A percentile compares a stretch with the other conserved stretches of the same genome.
Conservation (phyloP, 2,329 filamentous ascomycete genomes). For the Microdochium trichocladiopsis region DNA sequence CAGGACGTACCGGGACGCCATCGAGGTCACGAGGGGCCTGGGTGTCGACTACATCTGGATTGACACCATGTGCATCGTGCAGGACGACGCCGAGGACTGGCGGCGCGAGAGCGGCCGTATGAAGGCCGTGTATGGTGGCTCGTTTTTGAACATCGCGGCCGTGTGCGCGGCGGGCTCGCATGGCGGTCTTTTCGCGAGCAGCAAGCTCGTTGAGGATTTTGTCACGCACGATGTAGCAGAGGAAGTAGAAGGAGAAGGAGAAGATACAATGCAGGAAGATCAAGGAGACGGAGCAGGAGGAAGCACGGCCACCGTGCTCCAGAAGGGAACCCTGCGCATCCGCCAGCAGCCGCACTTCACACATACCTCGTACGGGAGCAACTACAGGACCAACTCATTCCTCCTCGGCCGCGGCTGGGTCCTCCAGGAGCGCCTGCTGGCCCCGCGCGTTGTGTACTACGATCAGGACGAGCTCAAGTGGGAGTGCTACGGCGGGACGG, state of each 20-base stretch:
- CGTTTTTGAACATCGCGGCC: conserved; percentile 10
- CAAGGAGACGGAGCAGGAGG: neutral
- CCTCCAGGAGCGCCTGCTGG: conserved; percentile 5
- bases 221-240: conserved; percentile 1
- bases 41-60: conserved; percentile 21
- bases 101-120: conserved; percentile 11
- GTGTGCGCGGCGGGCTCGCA: conserved; percentile 1
- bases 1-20: conserved; percentile 16
- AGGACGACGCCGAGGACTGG: conserved; percentile 18
- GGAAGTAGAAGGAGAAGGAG: neutral
- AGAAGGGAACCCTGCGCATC: neutral
- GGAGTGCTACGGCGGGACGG: conserved; percentile 3
- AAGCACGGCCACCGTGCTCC: too few relatives aligned
- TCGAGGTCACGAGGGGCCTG: conserved; percentile 14
- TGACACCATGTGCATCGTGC: conserved; percentile 11
- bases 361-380: conserved; percentile 4
- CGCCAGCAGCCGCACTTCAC: conserved; percentile 3
- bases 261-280: neutral
- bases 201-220: conserved; percentile 3
- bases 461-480: conserved; percentile 5
- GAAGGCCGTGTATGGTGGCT: conserved; percentile 10
- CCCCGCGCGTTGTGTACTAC: conserved; percentile 5
- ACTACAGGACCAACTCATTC: neutral
- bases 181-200: conserved; percentile 2
- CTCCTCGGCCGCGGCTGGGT: conserved; percentile 7